Evolutionary conservation across 2,329 filamentous ascomycete species (phyloP).

Genomic region (Acarospora socialis): DNA sequence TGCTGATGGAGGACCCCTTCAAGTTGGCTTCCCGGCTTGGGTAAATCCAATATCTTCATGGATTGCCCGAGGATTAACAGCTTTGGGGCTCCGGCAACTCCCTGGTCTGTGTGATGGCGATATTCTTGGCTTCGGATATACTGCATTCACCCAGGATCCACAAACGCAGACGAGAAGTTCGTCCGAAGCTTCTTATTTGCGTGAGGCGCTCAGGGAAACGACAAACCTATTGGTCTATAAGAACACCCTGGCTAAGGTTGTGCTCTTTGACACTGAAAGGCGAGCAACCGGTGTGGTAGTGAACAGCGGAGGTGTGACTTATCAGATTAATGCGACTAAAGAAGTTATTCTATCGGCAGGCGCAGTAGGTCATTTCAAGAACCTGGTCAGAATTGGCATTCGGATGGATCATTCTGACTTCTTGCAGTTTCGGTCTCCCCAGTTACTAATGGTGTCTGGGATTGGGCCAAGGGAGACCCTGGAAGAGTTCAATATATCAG

Average conservation of each 20-base stretch:
- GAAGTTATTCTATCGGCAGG: constrained; percentile 40
- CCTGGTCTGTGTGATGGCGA: constrained; percentile 2
- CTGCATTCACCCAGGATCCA: constrained; percentile 3
- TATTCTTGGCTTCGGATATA: constrained; percentile 3
- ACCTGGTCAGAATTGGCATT: too few relatives aligned
- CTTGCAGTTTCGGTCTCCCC: constrained; percentile 27
- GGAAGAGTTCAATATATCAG: constrained; percentile 29
- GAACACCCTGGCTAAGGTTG: constrained; percentile 29
- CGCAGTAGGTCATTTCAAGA: constrained; percentile 31
- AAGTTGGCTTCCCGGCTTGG: constrained; percentile 8
- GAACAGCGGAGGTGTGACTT: constrained; percentile 5
- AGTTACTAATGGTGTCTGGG: constrained; percentile 39
- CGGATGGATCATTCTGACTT: too few relatives aligned
- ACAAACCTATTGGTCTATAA: constrained; percentile 27
- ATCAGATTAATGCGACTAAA: constrained; percentile 12
- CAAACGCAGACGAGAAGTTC: constrained; percentile 17
- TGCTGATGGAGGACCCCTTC: constrained; percentile 1
- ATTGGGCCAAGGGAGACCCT: constrained; percentile 33
- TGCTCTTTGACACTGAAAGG: constrained; percentile 30
- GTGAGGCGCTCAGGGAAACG: constrained; percentile 15
- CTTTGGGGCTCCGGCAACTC: constrained; percentile 1
- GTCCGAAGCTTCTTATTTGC: constrained; percentile 26
- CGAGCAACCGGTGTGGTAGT: constrained; percentile 30
- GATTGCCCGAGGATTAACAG: constrained; percentile 2
- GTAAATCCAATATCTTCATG: constrained; percentile 6